A percentile compares a stretch with the other conserved stretches of the same genome.
Conservation (phyloP, 1,284 basidiomycete genomes). For the Takashimella koratensis region DNA sequence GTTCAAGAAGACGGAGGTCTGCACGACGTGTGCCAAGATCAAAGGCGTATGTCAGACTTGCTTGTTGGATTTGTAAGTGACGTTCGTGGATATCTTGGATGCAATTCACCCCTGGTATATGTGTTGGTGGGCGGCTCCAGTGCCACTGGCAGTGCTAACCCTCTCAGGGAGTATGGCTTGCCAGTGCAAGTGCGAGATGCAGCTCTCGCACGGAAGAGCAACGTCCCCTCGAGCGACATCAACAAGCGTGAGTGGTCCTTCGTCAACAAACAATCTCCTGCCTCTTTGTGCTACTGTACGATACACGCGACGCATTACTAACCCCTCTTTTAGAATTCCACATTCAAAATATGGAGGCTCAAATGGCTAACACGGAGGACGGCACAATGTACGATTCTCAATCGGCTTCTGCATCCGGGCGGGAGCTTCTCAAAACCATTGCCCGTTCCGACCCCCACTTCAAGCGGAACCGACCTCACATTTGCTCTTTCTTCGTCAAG, state of each 20-base stretch:
- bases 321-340: conserved; percentile 67
- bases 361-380: conserved; percentile 51
- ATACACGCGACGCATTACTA: not conserved
- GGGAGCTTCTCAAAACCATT: conserved; percentile 92
- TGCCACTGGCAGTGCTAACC: too few species aligned
- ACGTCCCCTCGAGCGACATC: conserved; percentile 91
- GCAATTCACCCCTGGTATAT: too few species aligned
- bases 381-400: conserved; percentile 58
- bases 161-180: conserved; percentile 78
- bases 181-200: conserved; percentile 98
- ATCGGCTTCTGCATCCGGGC: conserved; percentile 70
- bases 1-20: conserved; percentile 97
- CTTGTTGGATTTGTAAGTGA: conserved; percentile 69
- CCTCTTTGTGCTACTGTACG: not conserved
- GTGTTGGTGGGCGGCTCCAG: too few species aligned
- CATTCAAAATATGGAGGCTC: conserved; percentile 90
- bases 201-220: conserved; percentile 77
- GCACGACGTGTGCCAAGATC: conserved; percentile 97
- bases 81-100: not conserved
- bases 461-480: conserved; percentile 88
- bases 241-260: conserved; percentile 65
- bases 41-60: conserved; percentile 99
- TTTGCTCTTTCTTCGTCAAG: conserved; percentile 95
- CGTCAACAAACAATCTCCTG: too few species aligned
- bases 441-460: conserved; percentile 93